These are phyloP conservation scores for Penicillium sp. DNA, from an alignment of 2,329 filamentous ascomycete species.

Conservation along the genomic window DNA sequence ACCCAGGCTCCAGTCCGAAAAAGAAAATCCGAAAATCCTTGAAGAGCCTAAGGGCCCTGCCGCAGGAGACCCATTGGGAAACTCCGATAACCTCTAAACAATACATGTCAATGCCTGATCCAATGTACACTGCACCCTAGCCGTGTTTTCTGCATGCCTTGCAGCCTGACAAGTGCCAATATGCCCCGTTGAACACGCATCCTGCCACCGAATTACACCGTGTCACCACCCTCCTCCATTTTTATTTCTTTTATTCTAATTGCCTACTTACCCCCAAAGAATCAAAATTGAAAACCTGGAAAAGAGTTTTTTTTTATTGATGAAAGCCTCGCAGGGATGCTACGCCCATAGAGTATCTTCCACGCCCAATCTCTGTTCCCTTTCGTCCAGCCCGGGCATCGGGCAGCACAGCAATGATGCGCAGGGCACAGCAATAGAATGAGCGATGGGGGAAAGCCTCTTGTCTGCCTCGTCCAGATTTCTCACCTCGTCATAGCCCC, in stretches of 20 bases:
- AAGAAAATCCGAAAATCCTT: background rate
- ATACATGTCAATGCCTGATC: constrained; percentile 2
- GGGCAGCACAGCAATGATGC: constrained; percentile 24
- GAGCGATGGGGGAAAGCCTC: constrained; percentile 1
- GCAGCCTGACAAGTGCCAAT: constrained; percentile 23
- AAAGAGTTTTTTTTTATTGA: background rate
- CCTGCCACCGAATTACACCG: constrained; percentile 22
- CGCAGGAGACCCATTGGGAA: constrained; percentile 14
- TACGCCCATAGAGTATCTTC: background rate
- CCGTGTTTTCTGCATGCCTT: constrained; percentile 21
- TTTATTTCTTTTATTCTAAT: background rate
- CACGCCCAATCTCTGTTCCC: background rate
- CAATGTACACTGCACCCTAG: constrained; percentile 6
- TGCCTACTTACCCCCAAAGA: background rate
- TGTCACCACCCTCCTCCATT: constrained; percentile 21
- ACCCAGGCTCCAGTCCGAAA: constrained; percentile 6
- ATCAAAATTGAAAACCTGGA: background rate
- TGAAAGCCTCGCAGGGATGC: background rate
- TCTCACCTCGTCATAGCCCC: constrained; percentile 12
- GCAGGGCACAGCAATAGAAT: constrained; percentile 9
- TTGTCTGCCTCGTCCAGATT: background rate
- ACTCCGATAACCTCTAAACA: background rate
- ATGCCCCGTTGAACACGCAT: constrained; percentile 20
- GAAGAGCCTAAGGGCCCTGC: background rate
- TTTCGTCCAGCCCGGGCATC: constrained; percentile 9